Conservation (phyloP, 2,329 filamentous ascomycete genomes). For the Cladosporium colombiae region DNA sequence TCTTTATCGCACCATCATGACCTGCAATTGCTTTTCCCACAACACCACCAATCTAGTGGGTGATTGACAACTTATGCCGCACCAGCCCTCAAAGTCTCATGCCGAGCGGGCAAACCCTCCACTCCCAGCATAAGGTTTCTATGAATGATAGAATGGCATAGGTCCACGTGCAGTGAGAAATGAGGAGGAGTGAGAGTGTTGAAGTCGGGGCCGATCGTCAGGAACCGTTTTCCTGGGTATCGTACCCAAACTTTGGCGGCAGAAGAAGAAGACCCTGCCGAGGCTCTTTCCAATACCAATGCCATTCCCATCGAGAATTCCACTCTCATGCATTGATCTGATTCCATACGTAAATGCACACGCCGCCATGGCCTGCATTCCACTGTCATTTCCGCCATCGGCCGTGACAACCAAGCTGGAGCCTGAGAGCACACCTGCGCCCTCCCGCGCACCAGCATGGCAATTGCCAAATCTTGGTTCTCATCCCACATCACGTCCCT, state of each 20-base stretch:
- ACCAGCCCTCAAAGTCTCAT: too few relatives aligned
- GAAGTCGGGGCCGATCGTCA: conserved; percentile 2
- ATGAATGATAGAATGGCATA: too few relatives aligned
- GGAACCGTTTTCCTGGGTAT: not conserved
- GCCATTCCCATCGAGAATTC: not conserved
- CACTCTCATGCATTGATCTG: not conserved
- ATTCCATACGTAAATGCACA: too few relatives aligned
- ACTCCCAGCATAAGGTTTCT: not conserved
- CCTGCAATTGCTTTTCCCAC: too few relatives aligned
- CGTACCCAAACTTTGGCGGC: not conserved
- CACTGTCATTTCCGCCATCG: not conserved
- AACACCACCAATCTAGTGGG: too few relatives aligned
- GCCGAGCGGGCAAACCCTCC: too few relatives aligned
- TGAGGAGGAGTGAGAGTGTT: not conserved
- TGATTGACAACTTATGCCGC: too few relatives aligned
- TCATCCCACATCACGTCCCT: not conserved
- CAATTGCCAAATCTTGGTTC: not conserved
- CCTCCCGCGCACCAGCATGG: not conserved
- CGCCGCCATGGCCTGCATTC: not conserved
- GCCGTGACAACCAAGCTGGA: not conserved
- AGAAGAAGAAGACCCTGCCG: not conserved
- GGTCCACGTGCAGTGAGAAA: too few relatives aligned
- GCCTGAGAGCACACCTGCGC: not conserved
- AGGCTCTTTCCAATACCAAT: not conserved
- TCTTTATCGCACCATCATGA: too few relatives aligned